Base-by-base conservation (phyloP, 1,284 basidiomycete species). In the Apiotrichum sp. region DNA sequence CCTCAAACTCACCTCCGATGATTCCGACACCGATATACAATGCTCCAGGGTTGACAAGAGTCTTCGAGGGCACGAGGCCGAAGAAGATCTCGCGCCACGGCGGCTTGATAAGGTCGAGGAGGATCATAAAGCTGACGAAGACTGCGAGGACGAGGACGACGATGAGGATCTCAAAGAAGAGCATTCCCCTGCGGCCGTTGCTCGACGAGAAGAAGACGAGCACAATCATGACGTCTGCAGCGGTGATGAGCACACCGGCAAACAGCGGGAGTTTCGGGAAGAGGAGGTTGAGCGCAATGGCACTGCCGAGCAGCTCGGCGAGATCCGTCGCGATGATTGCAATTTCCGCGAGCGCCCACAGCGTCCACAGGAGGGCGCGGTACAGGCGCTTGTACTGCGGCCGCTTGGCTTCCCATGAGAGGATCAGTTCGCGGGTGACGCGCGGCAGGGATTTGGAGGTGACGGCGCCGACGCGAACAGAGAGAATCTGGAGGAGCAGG, bases 221-320 rank as follows among this genome's bases (percentile, higher is more conserved):
- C 13, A 77, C 66, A 55, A 96, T 67, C 53, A 97, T 78, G 13
- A 95, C 90, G 69, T 97, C 92, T 36, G 81, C 80, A 0, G 86
- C 86, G 2, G 92, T 96, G 59, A 95, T 80, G 44, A 95, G 79
- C 2, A 95, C 88, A 40, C 86, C 87, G 2, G 83, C 87, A 81
- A 84, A 92, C 5, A 93, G 78, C 33, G 89, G 83, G 8, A 95
- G 77, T 36, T 76, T 78, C 0, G 92, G 91, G 67, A 93, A 89
- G 42, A 95, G 80, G 74, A 95, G 77, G 68, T 84, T 85, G 47
- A 95, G 77, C 0, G 86, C 87, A 55, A 89, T 88, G 2, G 86
- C 87, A 16, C 82, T 84, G 0, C 91, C 91, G 5, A 95, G 79
- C 7, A 96, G 80, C 65, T 83, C 82, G 7, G 80, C 80, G 38